Base-by-base conservation (phyloP, 2,329 filamentous ascomycete genomes). In the Trichoderma atrobrunneum region DNA sequence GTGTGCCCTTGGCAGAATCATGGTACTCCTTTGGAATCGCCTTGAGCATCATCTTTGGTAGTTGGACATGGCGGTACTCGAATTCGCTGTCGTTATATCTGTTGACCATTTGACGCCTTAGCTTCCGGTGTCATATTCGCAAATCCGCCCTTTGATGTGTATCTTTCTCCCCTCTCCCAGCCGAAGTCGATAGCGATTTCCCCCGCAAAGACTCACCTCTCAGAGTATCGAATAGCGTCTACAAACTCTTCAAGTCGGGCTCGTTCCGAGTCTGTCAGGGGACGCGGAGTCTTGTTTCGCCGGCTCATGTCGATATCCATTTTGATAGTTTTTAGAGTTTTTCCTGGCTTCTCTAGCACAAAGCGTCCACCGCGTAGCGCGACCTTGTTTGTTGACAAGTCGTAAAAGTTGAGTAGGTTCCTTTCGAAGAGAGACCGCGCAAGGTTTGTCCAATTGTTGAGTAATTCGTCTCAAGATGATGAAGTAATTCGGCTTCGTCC, bases 21-120 rank as follows among this genome's bases (percentile, higher is more conserved):
- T 97, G 95, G 83, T 97, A 97, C 75, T 98, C 95, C 81, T 95
- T 92, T 24, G 96, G 96, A 77, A 99, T 98, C 54, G 90, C 92
- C 84, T 98, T 98, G 75, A 99, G 90, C 96, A 99, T 99, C 77
- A 94, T 91, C 85, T 99, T 99, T 57, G 96, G 96, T 34, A 99
- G 90, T 83, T 98, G 95, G 72, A 99, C 96, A 83, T 99, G 96
- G 75, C 96, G 93, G 84, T 99, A 99, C 84, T 99, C 96, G 83
- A 91, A 97, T 82, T 96, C 90, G 83, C 89, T 91, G 79, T 99
- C 96, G 32, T 92, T 95, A 82, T 99, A 99, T 82, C 96, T 98
- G 80, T 39, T 26, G 24, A 21, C 69, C 62, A 66, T 73, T 21
- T 18, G 14, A 74, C 62, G 66, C 54, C 14, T 48, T 34, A 34